Evolutionary conservation across 495 filamentous ascomycete genomes (phyloP), one percentile per base, ranked within the genome.

Genomic region (Podospora comata): DNA sequence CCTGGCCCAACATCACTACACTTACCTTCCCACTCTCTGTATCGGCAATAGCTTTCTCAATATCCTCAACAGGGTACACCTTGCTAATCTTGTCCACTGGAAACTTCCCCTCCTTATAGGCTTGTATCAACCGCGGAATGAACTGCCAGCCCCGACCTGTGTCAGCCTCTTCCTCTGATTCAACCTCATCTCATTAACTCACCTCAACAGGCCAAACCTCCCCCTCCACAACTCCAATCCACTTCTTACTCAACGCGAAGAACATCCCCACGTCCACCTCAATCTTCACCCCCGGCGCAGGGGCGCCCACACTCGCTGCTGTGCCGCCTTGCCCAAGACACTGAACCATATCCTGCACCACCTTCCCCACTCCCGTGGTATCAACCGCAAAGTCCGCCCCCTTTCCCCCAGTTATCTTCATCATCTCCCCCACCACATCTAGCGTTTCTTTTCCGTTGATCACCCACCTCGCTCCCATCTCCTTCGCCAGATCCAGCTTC

Each of bases 381-480:
- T 71, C 70, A 11, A 71, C 53, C 18, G 60, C 63, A 23, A 71
- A 71, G 30, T 68, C 60, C 16, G 60, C 69, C 4, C 69, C 70
- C n/a, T 4, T 2, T 0, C 64, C 60, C 7, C 57, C 66, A 0
- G 70, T 68, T 16, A 66, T 1, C 6, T 26, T 60, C 27, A 26
- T 65, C 5, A 71, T 19, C 64, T 66, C 57, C n/a, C 66, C 66
- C 5, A 66, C 66, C 18, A 71, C 30, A 16, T 56, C 60, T 27
- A 71, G 70, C 0, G 60, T 4, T 0, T 69, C 55, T 7, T 27
- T 55, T 20, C 66, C 72, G 56, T 76, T 80, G 34, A 85, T 71
- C 4, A 70, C 72, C 68, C 83, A 68, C 0, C 79, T 80, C 5
- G 84, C 83, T 16, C 84, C 84, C 2, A 85, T 68, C 30, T 75